A percentile compares a stretch with the other conserved stretches of the same genome.
These are phyloP conservation scores for Talaromyces marneffei DNA, from an alignment of 2,329 filamentous ascomycete species.

Conservation along the genomic window DNA sequence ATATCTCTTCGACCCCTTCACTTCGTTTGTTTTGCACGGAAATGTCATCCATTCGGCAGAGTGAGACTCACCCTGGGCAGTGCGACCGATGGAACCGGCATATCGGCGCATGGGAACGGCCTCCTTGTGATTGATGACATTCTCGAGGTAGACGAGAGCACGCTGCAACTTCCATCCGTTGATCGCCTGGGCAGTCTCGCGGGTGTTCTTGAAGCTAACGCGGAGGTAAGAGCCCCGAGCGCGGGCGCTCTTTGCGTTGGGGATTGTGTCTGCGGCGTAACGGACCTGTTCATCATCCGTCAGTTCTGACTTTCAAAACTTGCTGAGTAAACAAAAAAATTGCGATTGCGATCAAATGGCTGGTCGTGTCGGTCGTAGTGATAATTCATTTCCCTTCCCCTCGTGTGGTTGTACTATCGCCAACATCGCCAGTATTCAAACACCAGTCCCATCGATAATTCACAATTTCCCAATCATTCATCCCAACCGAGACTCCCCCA, in stretches of 20 bases:
- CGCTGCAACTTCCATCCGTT: slow-evolving; percentile 98
- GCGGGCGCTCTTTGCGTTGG: slow-evolving; percentile 88
- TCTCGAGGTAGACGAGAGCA: slow-evolving; percentile 94
- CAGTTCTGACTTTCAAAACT: neutral
- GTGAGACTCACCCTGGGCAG: slow-evolving; percentile 84
- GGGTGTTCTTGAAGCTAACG: slow-evolving; percentile 99
- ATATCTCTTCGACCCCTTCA: neutral
- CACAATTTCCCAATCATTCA: neutral
- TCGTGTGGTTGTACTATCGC: neutral
- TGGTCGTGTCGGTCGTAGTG: neutral
- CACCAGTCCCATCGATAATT: neutral
- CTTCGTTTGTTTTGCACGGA: neutral
- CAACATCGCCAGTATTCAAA: neutral
- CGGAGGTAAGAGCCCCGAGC: slow-evolving; percentile 98
- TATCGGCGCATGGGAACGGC: slow-evolving; percentile 98
- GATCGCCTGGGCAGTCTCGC: slow-evolving; percentile 98
- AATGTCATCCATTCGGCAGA: neutral
- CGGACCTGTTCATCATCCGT: slow-evolving; percentile 61
- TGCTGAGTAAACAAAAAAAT: neutral
- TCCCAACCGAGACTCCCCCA: neutral
- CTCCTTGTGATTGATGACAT: slow-evolving; percentile 95
- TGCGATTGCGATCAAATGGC: neutral
- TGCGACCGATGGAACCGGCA: slow-evolving; percentile 89
- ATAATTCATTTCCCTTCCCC: neutral
- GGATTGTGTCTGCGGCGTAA: slow-evolving; percentile 89